Evolutionary conservation across 768 basidiomycete species (phyloP).

Genomic region (Austroboletus eburneus): DNA sequence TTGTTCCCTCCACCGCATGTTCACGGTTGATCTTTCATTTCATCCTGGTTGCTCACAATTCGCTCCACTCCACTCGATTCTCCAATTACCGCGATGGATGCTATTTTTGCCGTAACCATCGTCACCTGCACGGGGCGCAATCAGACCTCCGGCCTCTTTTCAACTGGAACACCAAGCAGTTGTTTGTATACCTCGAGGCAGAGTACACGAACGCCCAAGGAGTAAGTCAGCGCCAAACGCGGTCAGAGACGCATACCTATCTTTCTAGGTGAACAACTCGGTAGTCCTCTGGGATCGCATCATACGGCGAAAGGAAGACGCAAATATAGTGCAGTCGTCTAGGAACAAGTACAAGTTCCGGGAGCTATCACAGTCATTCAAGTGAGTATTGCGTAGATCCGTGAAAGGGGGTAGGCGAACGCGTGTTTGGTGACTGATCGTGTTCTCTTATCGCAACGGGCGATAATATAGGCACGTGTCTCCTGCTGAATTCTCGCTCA

Average conservation of each 20-base stretch:
- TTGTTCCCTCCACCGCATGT: slow-evolving; percentile 20
- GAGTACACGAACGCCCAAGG: slow-evolving; percentile 74
- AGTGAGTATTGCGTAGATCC: slow-evolving; percentile 42
- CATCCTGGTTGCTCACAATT: not conserved
- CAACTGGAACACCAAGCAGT: slow-evolving; percentile 96
- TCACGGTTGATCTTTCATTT: slow-evolving; percentile 28
- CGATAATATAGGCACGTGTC: slow-evolving; percentile 50
- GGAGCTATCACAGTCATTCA: slow-evolving; percentile 70
- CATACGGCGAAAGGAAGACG: slow-evolving; percentile 74
- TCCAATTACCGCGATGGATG: slow-evolving; percentile 15
- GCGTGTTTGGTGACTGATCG: slow-evolving; percentile 18
- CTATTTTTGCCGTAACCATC: not conserved
- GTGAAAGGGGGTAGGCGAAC: slow-evolving; percentile 8
- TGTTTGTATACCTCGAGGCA: slow-evolving; percentile 83
- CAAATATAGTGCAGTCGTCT: slow-evolving; percentile 46
- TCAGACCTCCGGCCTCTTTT: slow-evolving; percentile 80
- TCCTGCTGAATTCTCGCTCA: slow-evolving; percentile 67
- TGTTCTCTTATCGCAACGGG: slow-evolving; percentile 13
- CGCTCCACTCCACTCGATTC: slow-evolving; percentile 3
- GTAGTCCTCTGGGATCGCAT: slow-evolving; percentile 94
- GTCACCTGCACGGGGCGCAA: slow-evolving; percentile 1
- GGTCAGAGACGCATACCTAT: slow-evolving; percentile 8
- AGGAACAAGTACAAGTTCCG: slow-evolving; percentile 83
- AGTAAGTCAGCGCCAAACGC: slow-evolving; percentile 41
- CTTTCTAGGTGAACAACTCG: slow-evolving; percentile 57